A percentile compares a stretch with the other conserved stretches of the same genome.
These are phyloP conservation scores for Pseudocercospora fijiensis DNA, from an alignment of 2,329 filamentous ascomycete genomes.

Conservation along the genomic window DNA sequence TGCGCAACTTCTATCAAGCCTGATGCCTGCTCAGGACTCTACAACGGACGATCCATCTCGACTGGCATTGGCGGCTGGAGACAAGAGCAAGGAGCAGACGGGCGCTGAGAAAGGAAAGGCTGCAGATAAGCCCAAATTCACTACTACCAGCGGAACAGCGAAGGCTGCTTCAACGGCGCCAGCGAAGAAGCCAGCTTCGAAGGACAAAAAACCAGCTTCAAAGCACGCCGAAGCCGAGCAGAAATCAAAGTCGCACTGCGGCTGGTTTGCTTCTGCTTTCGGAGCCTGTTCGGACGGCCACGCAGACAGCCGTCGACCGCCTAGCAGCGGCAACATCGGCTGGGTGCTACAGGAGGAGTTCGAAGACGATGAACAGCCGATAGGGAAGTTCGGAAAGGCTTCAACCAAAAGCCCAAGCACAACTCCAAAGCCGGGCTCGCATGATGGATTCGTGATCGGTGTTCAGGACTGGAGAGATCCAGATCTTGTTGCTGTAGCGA, in stretches of 20 bases:
- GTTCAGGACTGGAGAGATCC: constrained; percentile 84
- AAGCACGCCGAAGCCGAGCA: constrained; percentile 18
- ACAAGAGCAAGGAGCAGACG: constrained; percentile 23
- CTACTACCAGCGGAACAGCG: constrained; percentile 25
- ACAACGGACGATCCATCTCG: constrained; percentile 50
- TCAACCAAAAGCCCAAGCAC: constrained; percentile 38
- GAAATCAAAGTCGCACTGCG: constrained; percentile 17
- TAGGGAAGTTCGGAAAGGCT: constrained; percentile 29
- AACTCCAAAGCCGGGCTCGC: constrained; percentile 32
- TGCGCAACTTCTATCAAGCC: constrained; percentile 83
- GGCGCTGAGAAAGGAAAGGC: constrained; percentile 15
- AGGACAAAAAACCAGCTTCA: constrained; percentile 31
- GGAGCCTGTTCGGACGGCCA: constrained; percentile 18
- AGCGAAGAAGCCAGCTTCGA: constrained; percentile 17
- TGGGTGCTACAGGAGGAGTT: constrained; percentile 71
- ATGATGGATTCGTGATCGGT: constrained; percentile 75
- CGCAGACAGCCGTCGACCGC: constrained; percentile 60
- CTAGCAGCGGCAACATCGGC: constrained; percentile 70
- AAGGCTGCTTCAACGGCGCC: constrained; percentile 24
- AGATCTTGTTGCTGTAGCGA: constrained; percentile 59
- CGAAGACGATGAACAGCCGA: constrained; percentile 57
- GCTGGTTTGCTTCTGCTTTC: constrained; percentile 50
- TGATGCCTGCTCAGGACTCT: constrained; percentile 67
- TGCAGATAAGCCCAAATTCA: constrained; percentile 33
- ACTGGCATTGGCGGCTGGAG: constrained; percentile 43